Evolutionary conservation across 108 stramenopile genomes (phyloP).

Genomic region (Thalassiosira profunda): DNA sequence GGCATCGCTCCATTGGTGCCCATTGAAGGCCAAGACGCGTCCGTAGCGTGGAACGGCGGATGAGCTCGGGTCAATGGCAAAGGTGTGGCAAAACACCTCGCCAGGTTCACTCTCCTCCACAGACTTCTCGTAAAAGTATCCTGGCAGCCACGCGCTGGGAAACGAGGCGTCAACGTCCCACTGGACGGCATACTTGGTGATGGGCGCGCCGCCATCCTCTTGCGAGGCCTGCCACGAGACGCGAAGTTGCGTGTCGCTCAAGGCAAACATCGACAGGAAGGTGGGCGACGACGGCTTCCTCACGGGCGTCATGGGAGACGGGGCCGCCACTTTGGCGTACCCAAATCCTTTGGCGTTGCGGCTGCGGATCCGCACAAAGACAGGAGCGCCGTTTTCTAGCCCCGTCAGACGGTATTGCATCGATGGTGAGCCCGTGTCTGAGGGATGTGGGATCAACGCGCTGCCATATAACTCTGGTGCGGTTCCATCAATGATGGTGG

Average conservation of each 20-base stretch:
- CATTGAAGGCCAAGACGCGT: constrained; percentile 81
- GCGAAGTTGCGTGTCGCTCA: constrained; percentile 70
- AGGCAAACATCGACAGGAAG: constrained; percentile 52
- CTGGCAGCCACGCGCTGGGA: constrained; percentile 39
- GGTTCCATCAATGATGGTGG: constrained; percentile 54
- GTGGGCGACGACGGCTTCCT: constrained; percentile 53
- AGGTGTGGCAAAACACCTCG: constrained; percentile 63
- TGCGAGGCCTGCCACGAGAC: constrained; percentile 65
- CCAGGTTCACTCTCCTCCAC: too few species aligned
- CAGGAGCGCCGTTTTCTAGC: constrained; percentile 52
- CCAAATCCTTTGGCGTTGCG: constrained; percentile 71
- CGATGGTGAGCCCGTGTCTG: neutral
- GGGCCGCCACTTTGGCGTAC: constrained; percentile 24
- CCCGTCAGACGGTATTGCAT: constrained; percentile 41
- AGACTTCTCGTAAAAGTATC: too few species aligned
- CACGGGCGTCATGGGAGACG: constrained; percentile 58
- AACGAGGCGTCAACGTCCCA: constrained; percentile 64
- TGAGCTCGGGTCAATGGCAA: constrained; percentile 56
- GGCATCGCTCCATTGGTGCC: constrained; percentile 58
- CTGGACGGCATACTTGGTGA: constrained; percentile 71
- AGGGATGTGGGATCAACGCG: constrained; percentile 12
- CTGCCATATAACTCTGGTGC: constrained; percentile 50
- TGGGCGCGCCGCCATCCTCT: constrained; percentile 64
- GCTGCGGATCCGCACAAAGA: constrained; percentile 55
- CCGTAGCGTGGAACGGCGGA: constrained; percentile 54